Evolutionary conservation across 108 stramenopile species (phyloP).

Genomic region (Nitzschia inconspicua): DNA sequence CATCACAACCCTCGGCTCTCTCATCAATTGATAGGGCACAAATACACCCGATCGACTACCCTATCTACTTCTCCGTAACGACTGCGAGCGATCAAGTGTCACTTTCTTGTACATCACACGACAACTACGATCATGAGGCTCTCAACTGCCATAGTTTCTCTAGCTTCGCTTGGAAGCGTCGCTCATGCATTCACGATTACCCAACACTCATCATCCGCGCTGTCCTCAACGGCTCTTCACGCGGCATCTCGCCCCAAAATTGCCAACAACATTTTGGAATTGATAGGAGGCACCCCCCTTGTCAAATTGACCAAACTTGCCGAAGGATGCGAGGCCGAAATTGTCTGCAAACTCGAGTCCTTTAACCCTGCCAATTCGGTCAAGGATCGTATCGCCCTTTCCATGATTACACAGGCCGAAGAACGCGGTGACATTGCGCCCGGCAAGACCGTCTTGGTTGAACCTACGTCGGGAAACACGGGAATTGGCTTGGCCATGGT

Average conservation of each 20-base stretch:
- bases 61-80: no score
- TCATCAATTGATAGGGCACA: no score
- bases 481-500: conserved; percentile 91
- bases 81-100: no score
- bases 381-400: conserved; percentile 73
- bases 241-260: conserved; percentile 62
- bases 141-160: not conserved
- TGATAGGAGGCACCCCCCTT: conserved; percentile 85
- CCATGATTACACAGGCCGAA: conserved; percentile 77
- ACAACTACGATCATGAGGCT: no score
- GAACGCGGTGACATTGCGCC: conserved; percentile 59
- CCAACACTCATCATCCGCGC: not conserved
- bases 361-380: conserved; percentile 67
- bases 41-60: no score
- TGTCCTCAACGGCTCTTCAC: not conserved
- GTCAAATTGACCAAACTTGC: conserved; percentile 68
- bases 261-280: conserved; percentile 75
- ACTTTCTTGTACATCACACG: no score
- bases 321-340: conserved; percentile 69
- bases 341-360: conserved; percentile 66
- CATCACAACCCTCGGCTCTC: no score
- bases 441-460: conserved; percentile 64
- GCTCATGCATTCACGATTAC: conserved; percentile 4
- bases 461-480: conserved; percentile 89
- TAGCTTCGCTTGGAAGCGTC: conserved; percentile 4